Conservation (phyloP, 345 rosid species). For the Eucalyptus camaldulensis region DNA sequence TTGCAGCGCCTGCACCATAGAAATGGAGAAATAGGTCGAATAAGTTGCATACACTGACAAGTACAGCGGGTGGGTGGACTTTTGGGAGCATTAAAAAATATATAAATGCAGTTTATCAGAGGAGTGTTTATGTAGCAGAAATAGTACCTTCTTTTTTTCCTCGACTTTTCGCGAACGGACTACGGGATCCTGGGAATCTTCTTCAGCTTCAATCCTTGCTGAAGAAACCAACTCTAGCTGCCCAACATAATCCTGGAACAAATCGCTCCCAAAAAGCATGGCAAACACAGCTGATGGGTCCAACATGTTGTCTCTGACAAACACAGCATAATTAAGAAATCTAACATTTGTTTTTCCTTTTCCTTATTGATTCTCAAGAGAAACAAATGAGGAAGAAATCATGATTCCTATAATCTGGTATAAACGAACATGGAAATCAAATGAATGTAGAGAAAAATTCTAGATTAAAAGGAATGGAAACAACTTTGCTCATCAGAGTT, state of each 20-base stretch:
- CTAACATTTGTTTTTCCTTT: neutral
- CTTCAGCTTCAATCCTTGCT: constrained; percentile 42
- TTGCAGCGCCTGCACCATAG: constrained; percentile 41
- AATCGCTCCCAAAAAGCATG: constrained; percentile 83
- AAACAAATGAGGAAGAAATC: neutral
- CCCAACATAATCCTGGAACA: constrained; percentile 84
- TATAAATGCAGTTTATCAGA: neutral
- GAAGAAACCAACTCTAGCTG: constrained; percentile 71
- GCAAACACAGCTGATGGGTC: constrained; percentile 92
- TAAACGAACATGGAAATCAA: neutral
- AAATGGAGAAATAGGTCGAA: constrained; percentile 2
- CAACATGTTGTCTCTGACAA: constrained; percentile 64
- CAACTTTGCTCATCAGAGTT: neutral
- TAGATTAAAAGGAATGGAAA: neutral
- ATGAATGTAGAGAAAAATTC: neutral
- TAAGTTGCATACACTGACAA: neutral
- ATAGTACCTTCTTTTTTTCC: constrained; percentile 60
- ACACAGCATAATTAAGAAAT: neutral
- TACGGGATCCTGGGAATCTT: constrained; percentile 32
- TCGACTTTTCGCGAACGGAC: constrained; percentile 26
- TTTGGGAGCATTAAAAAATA: neutral
- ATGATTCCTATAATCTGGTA: neutral
- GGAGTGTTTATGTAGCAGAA: neutral
- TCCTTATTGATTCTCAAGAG: neutral
- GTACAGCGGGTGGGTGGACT: neutral